Evolutionary conservation across 441 rosid genomes (phyloP).

Genomic region (Populus tomentosa): DNA sequence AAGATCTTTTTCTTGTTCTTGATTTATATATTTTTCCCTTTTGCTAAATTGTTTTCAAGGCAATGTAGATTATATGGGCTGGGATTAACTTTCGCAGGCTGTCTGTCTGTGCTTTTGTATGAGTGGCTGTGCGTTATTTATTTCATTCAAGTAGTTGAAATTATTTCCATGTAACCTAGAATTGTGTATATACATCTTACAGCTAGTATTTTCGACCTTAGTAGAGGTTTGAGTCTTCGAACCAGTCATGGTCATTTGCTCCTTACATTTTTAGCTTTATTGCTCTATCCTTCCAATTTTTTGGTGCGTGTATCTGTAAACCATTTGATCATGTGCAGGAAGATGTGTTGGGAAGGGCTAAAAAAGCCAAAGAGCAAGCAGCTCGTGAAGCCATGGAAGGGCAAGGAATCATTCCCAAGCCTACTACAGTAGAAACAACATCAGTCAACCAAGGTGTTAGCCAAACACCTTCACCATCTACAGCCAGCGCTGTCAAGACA

Average conservation of each 20-base stretch:
- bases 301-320: neutral
- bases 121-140: neutral
- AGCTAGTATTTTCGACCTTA: neutral
- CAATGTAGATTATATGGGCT: neutral
- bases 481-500: constrained; percentile 13
- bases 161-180: too few species aligned
- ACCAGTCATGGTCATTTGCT: neutral
- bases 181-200: neutral
- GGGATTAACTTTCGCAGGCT: neutral
- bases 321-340: constrained; percentile 33
- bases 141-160: neutral
- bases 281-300: neutral
- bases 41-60: neutral
- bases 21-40: neutral
- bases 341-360: constrained; percentile 79
- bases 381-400: constrained; percentile 65
- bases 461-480: constrained; percentile 28
- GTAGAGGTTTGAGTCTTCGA: neutral
- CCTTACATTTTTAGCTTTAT: neutral
- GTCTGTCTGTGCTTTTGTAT: neutral
- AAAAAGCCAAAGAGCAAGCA: constrained; percentile 73
- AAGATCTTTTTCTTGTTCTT: neutral
- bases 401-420: constrained; percentile 44
- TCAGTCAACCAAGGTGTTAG: constrained; percentile 7
- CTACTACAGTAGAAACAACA: constrained; percentile 23